phyloP scores from a whole-genome alignment of 148 eudicot species.

The Rhododendron kiyosumense region DNA sequence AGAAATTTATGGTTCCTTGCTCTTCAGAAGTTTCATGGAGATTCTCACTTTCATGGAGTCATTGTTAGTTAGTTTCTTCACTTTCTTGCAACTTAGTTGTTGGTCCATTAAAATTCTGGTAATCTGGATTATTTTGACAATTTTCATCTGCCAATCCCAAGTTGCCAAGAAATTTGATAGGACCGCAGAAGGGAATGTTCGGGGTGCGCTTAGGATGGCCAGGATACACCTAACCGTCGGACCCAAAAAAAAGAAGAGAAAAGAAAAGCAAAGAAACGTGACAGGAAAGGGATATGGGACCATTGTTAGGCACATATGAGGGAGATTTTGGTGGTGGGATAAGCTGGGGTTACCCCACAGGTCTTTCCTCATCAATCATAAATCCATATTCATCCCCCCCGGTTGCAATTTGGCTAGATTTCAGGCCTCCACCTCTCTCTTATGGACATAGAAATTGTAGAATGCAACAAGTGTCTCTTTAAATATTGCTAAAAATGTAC shows the following conservation, averaged over 20 bases:
- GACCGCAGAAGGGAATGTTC: not conserved
- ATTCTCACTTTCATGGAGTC: not conserved
- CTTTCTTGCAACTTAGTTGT: not conserved
- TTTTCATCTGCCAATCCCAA: not conserved
- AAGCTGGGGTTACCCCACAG: constrained; percentile 1
- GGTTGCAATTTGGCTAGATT: not conserved
- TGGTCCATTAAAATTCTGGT: not conserved
- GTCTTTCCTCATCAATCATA: constrained; percentile 2
- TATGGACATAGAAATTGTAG: not conserved
- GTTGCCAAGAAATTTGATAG: not conserved
- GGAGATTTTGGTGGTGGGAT: constrained; percentile 5
- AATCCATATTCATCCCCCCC: constrained; percentile 1
- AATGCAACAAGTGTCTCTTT: not conserved
- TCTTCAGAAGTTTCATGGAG: not conserved
- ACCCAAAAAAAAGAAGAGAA: no score
- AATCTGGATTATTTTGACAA: not conserved
- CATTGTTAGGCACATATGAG: constrained; percentile 2
- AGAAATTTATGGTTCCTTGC: no score
- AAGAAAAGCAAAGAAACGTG: not conserved
- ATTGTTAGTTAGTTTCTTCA: not conserved
- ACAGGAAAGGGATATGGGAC: not conserved
- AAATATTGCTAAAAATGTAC: not conserved
- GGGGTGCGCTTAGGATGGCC: not conserved
- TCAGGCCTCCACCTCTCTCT: not conserved
- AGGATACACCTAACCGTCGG: not conserved